Base-by-base conservation (phyloP, 805 yeast species). In the Teunomyces funiuensis region DNA sequence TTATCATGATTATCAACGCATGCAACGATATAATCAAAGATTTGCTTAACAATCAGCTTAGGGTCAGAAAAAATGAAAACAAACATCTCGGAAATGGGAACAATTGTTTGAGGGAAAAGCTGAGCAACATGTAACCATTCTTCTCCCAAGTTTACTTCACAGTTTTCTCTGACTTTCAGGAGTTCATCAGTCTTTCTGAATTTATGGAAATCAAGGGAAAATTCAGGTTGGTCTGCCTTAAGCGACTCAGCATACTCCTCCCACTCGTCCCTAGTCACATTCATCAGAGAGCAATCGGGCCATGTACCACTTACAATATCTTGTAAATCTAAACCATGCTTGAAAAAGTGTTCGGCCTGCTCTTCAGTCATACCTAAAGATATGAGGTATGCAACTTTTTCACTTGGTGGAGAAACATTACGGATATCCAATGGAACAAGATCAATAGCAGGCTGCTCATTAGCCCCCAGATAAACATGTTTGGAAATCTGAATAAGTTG, bases 401-500 rank as follows among this genome's bases (percentile, higher is more conserved):
- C 54, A n/a, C 43, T 29, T 9, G 68, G 71, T 16, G 77, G 76
- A 5, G 67, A 55, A 2, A 73, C 77, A 18, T 68, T 63, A 37
- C 61, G 13, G 19, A 27, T 14, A 28, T 63, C 45, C 52, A 66
- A 43, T 33, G 60, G 63, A 63, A 63, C 29, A 65, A 71, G 54
- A 53, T 69, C 29, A 66, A 50, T 28, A 58, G 49, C 19, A 71
- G 73, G 31, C 47, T 28, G 16, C 30, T 70, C 73, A 5, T 69
- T 62, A n/a, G 58, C 56, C 1, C 60, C 54, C 7, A 59, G 58
- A 47, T 65, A 76, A 1, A 73, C 61, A 36, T 70, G 65, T 36
- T 68, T 70, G 22, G 76, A 55, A 30, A 81, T 63, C 2, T 65
- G 57, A 13, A 79, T 58, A 1, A 79, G 39, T 43, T 73, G 75